These are phyloP conservation scores for Pythium vanterpoolii DNA, from an alignment of 352 stramenopile genomes.

Conservation along the genomic window DNA sequence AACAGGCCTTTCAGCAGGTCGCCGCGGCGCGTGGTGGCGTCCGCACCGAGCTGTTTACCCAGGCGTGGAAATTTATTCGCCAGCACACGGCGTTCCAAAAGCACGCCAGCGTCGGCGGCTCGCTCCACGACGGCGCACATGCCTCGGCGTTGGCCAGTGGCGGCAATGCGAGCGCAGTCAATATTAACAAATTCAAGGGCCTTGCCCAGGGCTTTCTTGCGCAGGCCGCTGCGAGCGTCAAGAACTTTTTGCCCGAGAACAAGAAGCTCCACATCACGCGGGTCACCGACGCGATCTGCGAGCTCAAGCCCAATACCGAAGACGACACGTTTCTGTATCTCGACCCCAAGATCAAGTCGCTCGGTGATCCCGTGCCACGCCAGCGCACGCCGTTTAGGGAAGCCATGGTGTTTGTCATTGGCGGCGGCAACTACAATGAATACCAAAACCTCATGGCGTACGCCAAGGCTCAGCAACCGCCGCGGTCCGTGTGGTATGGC, in stretches of 20 bases:
- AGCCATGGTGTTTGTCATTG: slow-evolving; percentile 88
- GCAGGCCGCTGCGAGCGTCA: slow-evolving; percentile 79
- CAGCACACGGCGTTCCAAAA: slow-evolving; percentile 82
- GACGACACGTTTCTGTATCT: slow-evolving; percentile 83
- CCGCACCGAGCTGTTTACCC: slow-evolving; percentile 34
- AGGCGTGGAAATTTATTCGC: slow-evolving; percentile 79
- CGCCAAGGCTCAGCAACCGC: slow-evolving; percentile 60
- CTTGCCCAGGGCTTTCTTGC: slow-evolving; percentile 76
- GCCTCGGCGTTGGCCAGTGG: slow-evolving; percentile 15
- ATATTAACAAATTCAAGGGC: slow-evolving; percentile 85
- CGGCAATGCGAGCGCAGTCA: slow-evolving; percentile 29
- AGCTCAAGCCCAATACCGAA: slow-evolving; percentile 76
- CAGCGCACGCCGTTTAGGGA: slow-evolving; percentile 78
- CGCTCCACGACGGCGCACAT: slow-evolving; percentile 31
- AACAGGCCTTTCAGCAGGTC: slow-evolving; percentile 66
- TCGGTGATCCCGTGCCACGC: slow-evolving; percentile 54
- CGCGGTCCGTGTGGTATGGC: slow-evolving; percentile 82
- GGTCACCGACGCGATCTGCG: slow-evolving; percentile 80
- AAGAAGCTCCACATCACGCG: slow-evolving; percentile 85
- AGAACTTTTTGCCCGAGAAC: slow-evolving; percentile 86
- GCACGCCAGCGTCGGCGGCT: slow-evolving; percentile 60
- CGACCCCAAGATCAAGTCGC: slow-evolving; percentile 85
- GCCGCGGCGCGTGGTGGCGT: slow-evolving; percentile 26
- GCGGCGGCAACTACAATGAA: slow-evolving; percentile 86
- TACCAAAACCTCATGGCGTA: slow-evolving; percentile 87